phyloP scores from a whole-genome alignment of 768 basidiomycete genomes.

The Boletus pseudopeckii region DNA sequence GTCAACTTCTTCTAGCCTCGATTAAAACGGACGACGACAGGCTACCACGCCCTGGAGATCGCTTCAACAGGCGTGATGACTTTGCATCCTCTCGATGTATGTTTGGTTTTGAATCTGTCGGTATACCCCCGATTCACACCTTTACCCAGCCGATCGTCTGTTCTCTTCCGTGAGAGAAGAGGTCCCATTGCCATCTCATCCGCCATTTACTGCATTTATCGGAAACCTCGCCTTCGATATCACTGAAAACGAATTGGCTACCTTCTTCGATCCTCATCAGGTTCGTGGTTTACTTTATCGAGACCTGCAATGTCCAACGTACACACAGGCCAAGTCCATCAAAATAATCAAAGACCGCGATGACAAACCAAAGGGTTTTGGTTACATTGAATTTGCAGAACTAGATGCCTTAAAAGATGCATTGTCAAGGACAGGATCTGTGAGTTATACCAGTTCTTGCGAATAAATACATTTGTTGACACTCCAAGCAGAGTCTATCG shows the following conservation, averaged over 20 bases:
- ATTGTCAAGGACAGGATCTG: constrained; percentile 64
- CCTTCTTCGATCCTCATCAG: constrained; percentile 69
- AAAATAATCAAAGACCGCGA: constrained; percentile 93
- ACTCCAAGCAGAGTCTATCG: constrained; percentile 51
- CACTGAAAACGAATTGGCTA: constrained; percentile 74
- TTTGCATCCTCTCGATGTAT: constrained; percentile 59
- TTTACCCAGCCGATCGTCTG: constrained; percentile 50
- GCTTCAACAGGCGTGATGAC: constrained; percentile 61
- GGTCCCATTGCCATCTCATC: constrained; percentile 89
- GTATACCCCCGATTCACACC: constrained; percentile 9
- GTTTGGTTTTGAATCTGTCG: constrained; percentile 24
- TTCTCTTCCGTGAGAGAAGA: constrained; percentile 74
- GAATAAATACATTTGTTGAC: background rate
- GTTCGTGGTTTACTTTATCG: constrained; percentile 34
- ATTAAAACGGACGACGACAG: constrained; percentile 66
- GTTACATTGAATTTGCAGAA: constrained; percentile 93
- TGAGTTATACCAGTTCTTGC: constrained; percentile 36
- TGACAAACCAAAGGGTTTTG: constrained; percentile 96
- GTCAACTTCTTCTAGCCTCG: constrained; percentile 49
- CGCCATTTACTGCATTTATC: constrained; percentile 95
- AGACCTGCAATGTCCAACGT: background rate
- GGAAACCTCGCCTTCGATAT: constrained; percentile 96
- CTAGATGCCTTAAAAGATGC: constrained; percentile 85
- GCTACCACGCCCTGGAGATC: constrained; percentile 45
- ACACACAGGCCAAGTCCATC: constrained; percentile 65